Base-by-base conservation (phyloP, 2,329 filamentous ascomycete genomes). In the Penicillium sp. region DNA sequence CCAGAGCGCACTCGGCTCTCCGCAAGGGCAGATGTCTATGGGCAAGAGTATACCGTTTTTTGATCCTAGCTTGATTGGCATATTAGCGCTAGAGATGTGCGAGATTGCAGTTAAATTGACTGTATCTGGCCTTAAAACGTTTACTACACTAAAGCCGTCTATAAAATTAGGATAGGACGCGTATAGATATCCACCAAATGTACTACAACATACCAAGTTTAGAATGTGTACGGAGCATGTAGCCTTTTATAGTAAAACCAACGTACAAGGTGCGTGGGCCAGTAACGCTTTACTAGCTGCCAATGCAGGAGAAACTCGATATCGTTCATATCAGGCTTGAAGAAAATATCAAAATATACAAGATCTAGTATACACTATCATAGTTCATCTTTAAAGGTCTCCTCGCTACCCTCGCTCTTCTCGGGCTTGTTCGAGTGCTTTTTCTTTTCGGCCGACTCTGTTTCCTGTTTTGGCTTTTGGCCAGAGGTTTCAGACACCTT, bases 381-480 rank as follows among this genome's bases (percentile, higher is more conserved):
- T 52, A 69, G 52, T 52, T 71, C 69, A 51, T 69, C 64, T 51
- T 68, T 71, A 46, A 69, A 71, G 12, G 61, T 64, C 55, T 72
- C 64, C 46, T 72, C 60, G 46, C 68, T 71, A 10, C 69, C 68
- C 44, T 54, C 51, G 7, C 15, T 28, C 10, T 55, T 50, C 38
- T 57, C 57, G 8, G 31, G 10, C 19, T 53, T 42, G 28, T 53
- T 43, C 0, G 33, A 45, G 39, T 40, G 47, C 34, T 55, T 56
- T 6, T 46, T 26, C 15, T 52, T 44, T 37, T 52, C 34, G 7
- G 7, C 17, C 8, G 52, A 31, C 43, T 49, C 47, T 51, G 50
- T 42, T 34, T 51, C 48, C 39, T 54, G 39, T 17, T 48, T 61
- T 53, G 42, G 60, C 60, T 26, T 67, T 62, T 52, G 38, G 21